A percentile compares a stretch with the other conserved stretches of the same genome.
Conservation (phyloP, 2,329 filamentous ascomycete species). For the Fusarium proliferatum region DNA sequence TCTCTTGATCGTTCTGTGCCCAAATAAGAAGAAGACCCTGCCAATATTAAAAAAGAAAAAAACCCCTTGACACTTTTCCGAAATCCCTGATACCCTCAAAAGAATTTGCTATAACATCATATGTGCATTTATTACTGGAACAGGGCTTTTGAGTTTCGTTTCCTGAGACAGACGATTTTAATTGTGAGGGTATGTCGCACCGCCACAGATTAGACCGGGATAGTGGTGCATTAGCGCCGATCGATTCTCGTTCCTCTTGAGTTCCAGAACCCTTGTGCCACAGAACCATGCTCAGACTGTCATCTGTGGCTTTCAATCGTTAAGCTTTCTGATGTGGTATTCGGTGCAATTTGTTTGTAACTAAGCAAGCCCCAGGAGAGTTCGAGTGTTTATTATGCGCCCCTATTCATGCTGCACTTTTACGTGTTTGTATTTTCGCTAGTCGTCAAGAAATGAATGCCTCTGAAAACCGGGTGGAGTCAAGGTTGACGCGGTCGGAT, state of each 20-base stretch:
- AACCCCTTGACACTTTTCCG: not conserved
- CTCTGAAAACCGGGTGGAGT: not conserved
- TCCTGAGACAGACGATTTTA: constrained; percentile 11
- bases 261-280: constrained; percentile 42
- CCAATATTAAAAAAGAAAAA: too few species aligned
- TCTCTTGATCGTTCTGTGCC: not conserved
- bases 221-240: constrained; percentile 52
- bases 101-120: too few species aligned
- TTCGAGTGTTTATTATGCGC: not conserved
- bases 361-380: not conserved
- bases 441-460: not conserved
- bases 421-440: not conserved
- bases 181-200: constrained; percentile 43
- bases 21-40: not conserved
- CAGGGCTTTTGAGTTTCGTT: not conserved
- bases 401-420: not conserved
- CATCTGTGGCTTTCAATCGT: not conserved
- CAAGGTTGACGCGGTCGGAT: not conserved
- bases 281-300: constrained; percentile 5
- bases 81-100: not conserved
- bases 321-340: not conserved
- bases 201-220: constrained; percentile 48
- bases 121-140: not conserved
- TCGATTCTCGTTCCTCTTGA: constrained; percentile 39
- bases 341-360: not conserved